Conservation (phyloP, 805 yeast genomes). For the Starmerella etchellsii region DNA sequence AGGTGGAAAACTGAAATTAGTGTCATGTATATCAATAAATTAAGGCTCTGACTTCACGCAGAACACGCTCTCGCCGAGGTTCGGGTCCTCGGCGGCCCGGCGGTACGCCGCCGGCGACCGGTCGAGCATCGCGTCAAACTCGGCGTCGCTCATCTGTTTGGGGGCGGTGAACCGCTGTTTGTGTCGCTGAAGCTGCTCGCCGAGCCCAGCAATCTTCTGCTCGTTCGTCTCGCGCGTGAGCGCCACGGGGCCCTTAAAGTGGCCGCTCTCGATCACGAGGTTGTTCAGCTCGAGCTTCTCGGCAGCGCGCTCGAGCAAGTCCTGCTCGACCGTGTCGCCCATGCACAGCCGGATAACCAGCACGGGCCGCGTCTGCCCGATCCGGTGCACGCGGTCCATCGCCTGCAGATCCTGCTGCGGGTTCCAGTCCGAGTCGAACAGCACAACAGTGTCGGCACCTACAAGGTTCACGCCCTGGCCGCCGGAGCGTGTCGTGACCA, state of each 20-base stretch:
- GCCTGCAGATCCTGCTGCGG: constrained; percentile 96
- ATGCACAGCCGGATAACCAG: constrained; percentile 66
- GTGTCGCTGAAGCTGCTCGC: constrained; percentile 24
- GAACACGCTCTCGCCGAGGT: constrained; percentile 13
- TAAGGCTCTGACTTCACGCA: constrained; percentile 11
- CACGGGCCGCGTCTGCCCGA: constrained; percentile 81
- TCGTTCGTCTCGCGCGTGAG: constrained; percentile 6
- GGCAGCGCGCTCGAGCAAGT: constrained; percentile 64
- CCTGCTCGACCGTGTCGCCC: constrained; percentile 70
- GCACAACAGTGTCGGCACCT: constrained; percentile 77
- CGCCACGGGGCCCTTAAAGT: constrained; percentile 21
- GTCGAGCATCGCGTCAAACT: constrained; percentile 20
- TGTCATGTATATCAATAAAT: too few species aligned
- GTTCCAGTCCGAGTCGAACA: constrained; percentile 93
- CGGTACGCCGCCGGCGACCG: constrained; percentile 18
- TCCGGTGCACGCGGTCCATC: constrained; percentile 87
- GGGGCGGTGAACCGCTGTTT: constrained; percentile 31
- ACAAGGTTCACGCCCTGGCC: constrained; percentile 83
- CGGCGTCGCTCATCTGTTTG: constrained; percentile 10
- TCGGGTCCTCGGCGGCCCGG: constrained; percentile 9
- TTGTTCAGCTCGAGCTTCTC: constrained; percentile 68
- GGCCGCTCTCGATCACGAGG: constrained; percentile 56
- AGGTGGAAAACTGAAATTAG: too few species aligned
- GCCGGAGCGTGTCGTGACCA: constrained; percentile 86
- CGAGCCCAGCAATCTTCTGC: constrained; percentile 15